phyloP scores from a whole-genome alignment of 2,329 filamentous ascomycete genomes.

The Fusarium xylarioides region DNA sequence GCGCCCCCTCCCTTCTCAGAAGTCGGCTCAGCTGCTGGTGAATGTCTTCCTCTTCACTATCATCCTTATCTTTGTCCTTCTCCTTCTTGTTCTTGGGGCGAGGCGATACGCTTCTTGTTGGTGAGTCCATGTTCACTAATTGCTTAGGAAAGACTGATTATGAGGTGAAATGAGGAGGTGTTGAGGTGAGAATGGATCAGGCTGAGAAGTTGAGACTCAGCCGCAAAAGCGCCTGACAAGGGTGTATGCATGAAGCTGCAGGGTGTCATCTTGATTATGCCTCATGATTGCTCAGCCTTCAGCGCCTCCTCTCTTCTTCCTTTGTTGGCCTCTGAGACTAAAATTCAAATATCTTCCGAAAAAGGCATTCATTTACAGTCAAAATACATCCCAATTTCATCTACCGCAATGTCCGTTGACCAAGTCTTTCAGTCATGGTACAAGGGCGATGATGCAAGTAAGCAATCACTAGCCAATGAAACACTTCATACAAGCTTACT shows the following conservation, averaged over 20 bases:
- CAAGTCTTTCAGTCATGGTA: neutral
- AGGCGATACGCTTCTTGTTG: neutral
- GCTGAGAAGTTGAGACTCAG: neutral
- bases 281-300: neutral
- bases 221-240: neutral
- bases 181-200: neutral
- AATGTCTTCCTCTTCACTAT: neutral
- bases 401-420: neutral
- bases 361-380: rapidly evolving
- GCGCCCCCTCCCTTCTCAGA: neutral
- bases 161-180: neutral
- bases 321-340: rapidly evolving
- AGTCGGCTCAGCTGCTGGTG: neutral
- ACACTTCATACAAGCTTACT: neutral
- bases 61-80: neutral
- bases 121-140: neutral
- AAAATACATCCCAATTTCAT: rapidly evolving
- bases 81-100: neutral
- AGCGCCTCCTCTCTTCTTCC: neutral
- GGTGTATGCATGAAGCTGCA: neutral
- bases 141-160: rapidly evolving
- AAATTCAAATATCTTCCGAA: neutral
- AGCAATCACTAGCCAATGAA: neutral
- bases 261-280: neutral
- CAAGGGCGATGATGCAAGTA: neutral